Base-by-base conservation (phyloP, 345 rosid genomes). In the Physaria fendleri region DNA sequence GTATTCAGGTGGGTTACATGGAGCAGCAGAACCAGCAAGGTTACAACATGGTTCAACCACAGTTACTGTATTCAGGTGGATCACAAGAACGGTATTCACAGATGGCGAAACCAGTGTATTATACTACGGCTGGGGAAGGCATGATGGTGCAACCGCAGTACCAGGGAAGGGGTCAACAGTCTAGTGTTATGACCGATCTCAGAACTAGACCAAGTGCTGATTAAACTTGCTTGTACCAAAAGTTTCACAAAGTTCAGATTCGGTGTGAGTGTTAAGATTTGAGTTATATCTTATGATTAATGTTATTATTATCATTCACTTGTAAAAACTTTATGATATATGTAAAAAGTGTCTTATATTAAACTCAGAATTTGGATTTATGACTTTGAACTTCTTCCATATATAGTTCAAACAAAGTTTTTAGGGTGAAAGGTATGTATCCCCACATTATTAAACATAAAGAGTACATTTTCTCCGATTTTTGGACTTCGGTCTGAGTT, bases 21-120 rank as follows among this genome's bases (percentile, higher is more conserved):
- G 96, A 88, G 35, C 96, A 82, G 32, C 80, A 69, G 55, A 25
- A 78, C 18, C 90, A 77, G 40, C 76, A 41, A 28, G 30, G 85
- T 12, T 87, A 82, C 80, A 85, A 74, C 75, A 51, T 91, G 77
- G 77, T 71, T 73, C 80, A 24, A 76, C 58, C 52, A 59, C 74
- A 69, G 46, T 68, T 58, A n/a, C 54, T 56, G 8, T 82, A 55
- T 46, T 66, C 66, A 13, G 57, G 14, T 42, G n/a, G 80, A 78
- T 23, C n/a, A 25, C 72, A 59, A 1, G 66, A 68, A 10, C 22
- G 22, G 16, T 68, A 41, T 42, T 33, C 68, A 3, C 73, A 69
- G 33, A 62, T 69, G 69, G 69, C 64, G 12, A n/a, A n/a, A n/a
- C n/a, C n/a, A n/a, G n/a, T n/a, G n/a, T 70, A 70, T 54, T 70